Evolutionary conservation across 106 monocot species (phyloP), one percentile per base, ranked within the genome.

Genomic region (Cymbidium sinense): DNA sequence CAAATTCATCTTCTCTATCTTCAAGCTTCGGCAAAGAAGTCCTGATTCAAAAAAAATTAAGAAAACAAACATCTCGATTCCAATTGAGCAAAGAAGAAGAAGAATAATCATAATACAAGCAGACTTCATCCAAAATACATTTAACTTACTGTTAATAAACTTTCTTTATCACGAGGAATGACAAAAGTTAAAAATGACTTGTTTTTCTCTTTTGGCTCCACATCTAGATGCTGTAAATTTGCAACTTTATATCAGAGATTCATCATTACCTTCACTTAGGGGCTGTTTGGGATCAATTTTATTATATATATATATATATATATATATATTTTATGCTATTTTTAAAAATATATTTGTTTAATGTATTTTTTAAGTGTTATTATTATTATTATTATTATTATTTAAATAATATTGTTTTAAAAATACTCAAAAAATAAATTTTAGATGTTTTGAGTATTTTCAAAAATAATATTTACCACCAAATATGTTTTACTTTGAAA

Each of bases 81-180:
- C 30, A 75, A 27, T 21, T n/a, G 15, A 52, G 12, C 52, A 52
- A 52, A 4, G 52, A 27, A 64, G n/a, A n/a, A n/a, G n/a, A n/a
- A n/a, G n/a, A n/a, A n/a, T n/a, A n/a, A n/a, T n/a, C n/a, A n/a
- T n/a, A n/a, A n/a, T n/a, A n/a, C n/a, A n/a, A n/a, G n/a, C n/a
- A n/a, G n/a, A 21, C 10, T 65, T 17, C 17, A 31, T 67, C 33
- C 11, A 67, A 67, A 67, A 25, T 25, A 67, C 31, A 33, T 21
- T 31, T 33, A 31, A 79, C 41, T 81, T 88, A 96, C 96, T 43
- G 91, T 86, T 39, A 96, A 78, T 52, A 93, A 85, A 1, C 70
- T 81, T 69, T 96, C 96, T 79, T 96, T 96, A 31, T 93, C 89
- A 75, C 73, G 93, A 75, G 96, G 91, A 78, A 96, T 96, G 47